phyloP scores from a whole-genome alignment of 1,284 basidiomycete genomes.

The Tilletia horrida region DNA sequence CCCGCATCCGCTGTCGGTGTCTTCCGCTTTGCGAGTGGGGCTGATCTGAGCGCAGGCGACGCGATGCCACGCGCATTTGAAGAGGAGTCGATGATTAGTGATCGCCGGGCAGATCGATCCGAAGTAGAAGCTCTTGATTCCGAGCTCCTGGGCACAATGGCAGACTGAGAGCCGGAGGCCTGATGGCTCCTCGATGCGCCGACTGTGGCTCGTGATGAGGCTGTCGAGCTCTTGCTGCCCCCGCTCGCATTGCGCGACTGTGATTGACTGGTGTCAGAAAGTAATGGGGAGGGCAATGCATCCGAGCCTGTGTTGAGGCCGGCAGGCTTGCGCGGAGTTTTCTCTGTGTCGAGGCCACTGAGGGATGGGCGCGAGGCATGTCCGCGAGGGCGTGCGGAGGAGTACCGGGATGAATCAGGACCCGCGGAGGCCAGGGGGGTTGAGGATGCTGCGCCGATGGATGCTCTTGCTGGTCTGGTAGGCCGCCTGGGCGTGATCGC shows the following conservation, averaged over 20 bases:
- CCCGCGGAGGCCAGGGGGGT: not conserved
- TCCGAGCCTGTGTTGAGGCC: not conserved
- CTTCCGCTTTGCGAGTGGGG: not conserved
- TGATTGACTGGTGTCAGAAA: not conserved
- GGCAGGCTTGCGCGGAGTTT: slow-evolving; percentile 6
- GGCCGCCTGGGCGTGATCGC: slow-evolving; percentile 4
- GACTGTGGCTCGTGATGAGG: slow-evolving; percentile 6
- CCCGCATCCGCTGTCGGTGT: not conserved
- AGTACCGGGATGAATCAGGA: not conserved
- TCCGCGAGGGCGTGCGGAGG: not conserved
- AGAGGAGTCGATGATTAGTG: not conserved
- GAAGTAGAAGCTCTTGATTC: not conserved
- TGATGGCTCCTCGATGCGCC: not conserved
- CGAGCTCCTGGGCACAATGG: not conserved
- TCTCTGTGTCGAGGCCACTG: slow-evolving; percentile 3
- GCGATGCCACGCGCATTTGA: not conserved
- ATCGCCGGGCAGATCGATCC: slow-evolving; percentile 2
- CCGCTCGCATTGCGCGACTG: not conserved
- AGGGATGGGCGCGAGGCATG: not conserved
- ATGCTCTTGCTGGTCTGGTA: slow-evolving; percentile 1
- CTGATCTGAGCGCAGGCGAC: slow-evolving; percentile 10
- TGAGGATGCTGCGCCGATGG: not conserved
- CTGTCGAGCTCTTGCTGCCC: slow-evolving; percentile 2
- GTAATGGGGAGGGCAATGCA: not conserved
- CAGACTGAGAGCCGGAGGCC: not conserved